phyloP scores from a whole-genome alignment of 139 green algal species.

The Trebouxia sp. region DNA sequence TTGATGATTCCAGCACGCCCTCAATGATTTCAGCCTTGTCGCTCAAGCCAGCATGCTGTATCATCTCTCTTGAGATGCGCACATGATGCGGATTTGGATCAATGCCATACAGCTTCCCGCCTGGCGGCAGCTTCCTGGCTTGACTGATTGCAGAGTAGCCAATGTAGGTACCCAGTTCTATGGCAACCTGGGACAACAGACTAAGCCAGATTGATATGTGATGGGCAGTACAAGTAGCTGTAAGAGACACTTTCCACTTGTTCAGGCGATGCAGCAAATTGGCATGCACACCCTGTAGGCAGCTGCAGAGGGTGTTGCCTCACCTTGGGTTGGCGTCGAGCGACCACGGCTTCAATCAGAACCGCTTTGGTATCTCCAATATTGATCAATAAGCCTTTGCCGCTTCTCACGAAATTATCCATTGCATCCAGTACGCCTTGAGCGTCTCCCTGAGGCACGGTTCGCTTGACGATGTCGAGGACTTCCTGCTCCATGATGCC shows the following conservation, averaged over 20 bases:
- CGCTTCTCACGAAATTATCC: not conserved
- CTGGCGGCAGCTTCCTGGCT: not conserved
- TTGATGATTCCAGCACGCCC: not conserved
- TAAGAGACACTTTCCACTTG: too few species aligned
- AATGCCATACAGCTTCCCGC: conserved; percentile 10
- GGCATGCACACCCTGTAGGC: too few species aligned
- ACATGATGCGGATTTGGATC: not conserved
- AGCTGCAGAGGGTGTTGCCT: too few species aligned
- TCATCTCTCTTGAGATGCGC: not conserved
- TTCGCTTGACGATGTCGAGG: not conserved
- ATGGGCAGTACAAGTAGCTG: too few species aligned
- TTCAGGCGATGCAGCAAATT: too few species aligned
- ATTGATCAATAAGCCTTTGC: not conserved
- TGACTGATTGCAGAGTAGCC: not conserved
- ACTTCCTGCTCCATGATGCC: not conserved
- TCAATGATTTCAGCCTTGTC: not conserved
- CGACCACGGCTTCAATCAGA: not conserved
- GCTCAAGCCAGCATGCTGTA: not conserved
- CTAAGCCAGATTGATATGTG: not conserved
- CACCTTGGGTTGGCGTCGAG: not conserved
- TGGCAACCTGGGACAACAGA: not conserved
- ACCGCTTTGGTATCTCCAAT: not conserved
- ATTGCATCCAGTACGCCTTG: not conserved
- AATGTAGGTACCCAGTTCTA: not conserved
- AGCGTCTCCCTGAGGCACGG: not conserved